Percentiles rank a stretch among this genome's conserved stretches.
Evolutionary conservation across 305 asterid species (phyloP).

Genomic region (Lippia alba): DNA sequence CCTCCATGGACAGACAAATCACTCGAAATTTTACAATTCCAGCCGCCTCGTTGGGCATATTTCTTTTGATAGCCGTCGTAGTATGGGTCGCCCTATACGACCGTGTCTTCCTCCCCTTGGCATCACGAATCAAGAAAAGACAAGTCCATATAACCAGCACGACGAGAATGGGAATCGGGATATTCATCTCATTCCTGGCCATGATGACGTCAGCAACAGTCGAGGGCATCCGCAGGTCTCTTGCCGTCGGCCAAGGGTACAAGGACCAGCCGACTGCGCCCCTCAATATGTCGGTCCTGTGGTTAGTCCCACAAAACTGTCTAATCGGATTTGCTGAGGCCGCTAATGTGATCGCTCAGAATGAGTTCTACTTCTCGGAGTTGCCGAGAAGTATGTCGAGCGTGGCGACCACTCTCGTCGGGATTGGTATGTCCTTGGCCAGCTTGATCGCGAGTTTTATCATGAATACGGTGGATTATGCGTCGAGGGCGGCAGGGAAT

Average conservation of each 20-base stretch:
- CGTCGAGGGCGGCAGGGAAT: conserved; percentile 46
- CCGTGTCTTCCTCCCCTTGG: conserved; percentile 60
- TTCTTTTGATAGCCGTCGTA: conserved; percentile 44
- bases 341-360: conserved; percentile 59
- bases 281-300: conserved; percentile 57
- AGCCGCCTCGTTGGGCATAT: conserved; percentile 69
- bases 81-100: conserved; percentile 72
- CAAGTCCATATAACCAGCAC: conserved; percentile 43
- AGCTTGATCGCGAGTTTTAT: conserved; percentile 56
- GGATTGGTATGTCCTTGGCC: conserved; percentile 53
- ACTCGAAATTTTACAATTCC: conserved; percentile 59
- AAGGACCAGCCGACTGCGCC: conserved; percentile 29
- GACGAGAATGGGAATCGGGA: conserved; percentile 74
- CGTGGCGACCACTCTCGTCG: conserved; percentile 49
- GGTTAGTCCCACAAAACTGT: conserved; percentile 69
- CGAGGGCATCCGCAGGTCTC: conserved; percentile 52
- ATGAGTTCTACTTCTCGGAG: conserved; percentile 62
- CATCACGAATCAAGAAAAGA: conserved; percentile 53
- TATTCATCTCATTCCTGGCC: conserved; percentile 59
- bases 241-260: conserved; percentile 39
- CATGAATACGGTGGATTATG: conserved; percentile 44
- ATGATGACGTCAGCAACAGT: conserved; percentile 54
- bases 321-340: conserved; percentile 66
- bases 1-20: conserved; percentile 57
- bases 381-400: conserved; percentile 74